These are phyloP conservation scores for Colletotrichum tropicicola DNA, from an alignment of 2,329 filamentous ascomycete species.

Conservation along the genomic window DNA sequence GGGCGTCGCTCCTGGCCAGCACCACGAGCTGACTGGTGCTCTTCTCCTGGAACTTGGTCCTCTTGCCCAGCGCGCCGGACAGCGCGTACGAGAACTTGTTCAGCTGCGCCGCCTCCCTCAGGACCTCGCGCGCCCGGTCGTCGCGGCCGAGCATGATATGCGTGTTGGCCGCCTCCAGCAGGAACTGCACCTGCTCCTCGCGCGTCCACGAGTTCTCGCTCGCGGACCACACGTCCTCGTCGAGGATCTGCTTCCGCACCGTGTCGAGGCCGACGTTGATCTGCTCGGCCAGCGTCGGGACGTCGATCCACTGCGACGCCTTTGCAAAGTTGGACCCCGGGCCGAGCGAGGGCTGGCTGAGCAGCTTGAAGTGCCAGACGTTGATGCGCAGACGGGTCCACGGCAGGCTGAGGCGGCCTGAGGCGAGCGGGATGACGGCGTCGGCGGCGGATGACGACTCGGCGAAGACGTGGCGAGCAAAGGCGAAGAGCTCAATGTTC, in stretches of 20 bases:
- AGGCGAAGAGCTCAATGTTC: conserved; percentile 81
- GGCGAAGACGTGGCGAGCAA: conserved; percentile 67
- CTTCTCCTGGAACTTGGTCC: conserved; percentile 82
- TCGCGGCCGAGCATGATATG: conserved; percentile 88
- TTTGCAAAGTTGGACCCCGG: conserved; percentile 64
- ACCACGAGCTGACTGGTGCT: conserved; percentile 91
- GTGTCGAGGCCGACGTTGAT: conserved; percentile 54
- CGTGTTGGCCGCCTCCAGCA: conserved; percentile 84
- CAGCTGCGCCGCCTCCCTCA: conserved; percentile 72
- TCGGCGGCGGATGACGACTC: conserved; percentile 32
- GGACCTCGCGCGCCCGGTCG: conserved; percentile 74
- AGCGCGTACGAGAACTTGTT: conserved; percentile 84
- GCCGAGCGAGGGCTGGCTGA: conserved; percentile 65
- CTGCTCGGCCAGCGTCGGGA: conserved; percentile 62
- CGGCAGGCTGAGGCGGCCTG: conserved; percentile 50
- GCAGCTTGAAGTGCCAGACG: conserved; percentile 72
- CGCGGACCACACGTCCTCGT: conserved; percentile 46
- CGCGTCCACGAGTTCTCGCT: conserved; percentile 46
- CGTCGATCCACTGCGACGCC: conserved; percentile 66
- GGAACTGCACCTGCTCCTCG: conserved; percentile 71
- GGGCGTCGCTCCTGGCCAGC: conserved; percentile 74
- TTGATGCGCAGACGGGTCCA: conserved; percentile 78
- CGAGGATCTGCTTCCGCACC: conserved; percentile 49
- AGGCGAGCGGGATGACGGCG: conserved; percentile 43
- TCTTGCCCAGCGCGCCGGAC: conserved; percentile 86